Evolutionary conservation across 2,329 filamentous ascomycete genomes (phyloP), one percentile per base, ranked within the genome.

Genomic region (Penicillium sp.): DNA sequence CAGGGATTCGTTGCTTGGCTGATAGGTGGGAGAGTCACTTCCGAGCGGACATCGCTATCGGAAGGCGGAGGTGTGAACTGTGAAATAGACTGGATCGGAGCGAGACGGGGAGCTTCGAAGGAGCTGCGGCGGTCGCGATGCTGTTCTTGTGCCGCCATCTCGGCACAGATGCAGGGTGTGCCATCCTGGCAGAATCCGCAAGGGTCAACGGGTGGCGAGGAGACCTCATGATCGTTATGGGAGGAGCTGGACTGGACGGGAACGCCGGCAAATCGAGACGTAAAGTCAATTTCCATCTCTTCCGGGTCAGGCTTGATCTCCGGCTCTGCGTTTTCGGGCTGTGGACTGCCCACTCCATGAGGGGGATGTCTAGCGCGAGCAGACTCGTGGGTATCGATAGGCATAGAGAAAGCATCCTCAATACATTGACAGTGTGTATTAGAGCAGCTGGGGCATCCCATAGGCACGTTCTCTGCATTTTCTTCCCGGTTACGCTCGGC

Each of bases 151-250:
- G 71, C 71, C 3, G 72, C 70, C 69, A 77, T 74, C 55, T 90
- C 87, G 20, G 86, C 87, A 66, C 87, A 93, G 55, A 89, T 82
- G 62, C 87, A 93, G 58, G 87, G 87, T 0, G 85, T 89, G 4
- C 86, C 86, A 49, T 90, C 86, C 51, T 84, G 81, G 68, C 87
- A 93, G 70, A 93, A 93, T 6, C 87, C 87, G 64, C 87, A 93
- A 16, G 80, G 78, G 58, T 91, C 87, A 51, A 80, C 72, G n/a
- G 68, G 61, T 16, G 65, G 37, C 52, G 69, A 57, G 60, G 69
- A 52, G 63, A 67, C 52, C 55, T 60, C 31, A 52, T 52, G 36
- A 39, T 48, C 48, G 26, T 50, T 31, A 55, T 54, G 38, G 39
- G 46, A 48, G 32, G 23, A 35, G 31, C 28, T 49, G 10, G 52